Evolutionary conservation across 805 yeast species (phyloP), one percentile per base, ranked within the genome.

Genomic region (Lachancea thermotolerans): DNA sequence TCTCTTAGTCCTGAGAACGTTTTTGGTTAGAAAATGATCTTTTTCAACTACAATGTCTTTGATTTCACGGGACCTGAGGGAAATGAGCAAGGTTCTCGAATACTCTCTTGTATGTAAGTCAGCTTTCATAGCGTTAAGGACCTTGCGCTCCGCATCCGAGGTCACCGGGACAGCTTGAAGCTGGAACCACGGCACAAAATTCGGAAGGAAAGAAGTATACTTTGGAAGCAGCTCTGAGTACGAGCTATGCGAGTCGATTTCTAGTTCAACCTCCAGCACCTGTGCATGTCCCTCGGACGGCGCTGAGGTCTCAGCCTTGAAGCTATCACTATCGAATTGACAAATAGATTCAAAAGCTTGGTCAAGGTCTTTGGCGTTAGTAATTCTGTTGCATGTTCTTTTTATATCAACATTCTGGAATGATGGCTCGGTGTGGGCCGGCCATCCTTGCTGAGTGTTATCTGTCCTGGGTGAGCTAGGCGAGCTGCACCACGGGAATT

Each of bases 91-190:
- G 0, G 71, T 62, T 12, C 56, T 56, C 1, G 66, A 50, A 27
- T 42, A 41, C 2, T 46, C 37, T 18, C 46, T 46, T 8, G 30
- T 46, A 35, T 69, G 55, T 44, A 78, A 56, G 52, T 78, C 82
- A 46, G 68, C 69, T 52, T 73, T 77, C 83, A 79, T 79, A 11
- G 79, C 64, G 30, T 59, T 59, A 11, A 70, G 57, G 10, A 79
- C 69, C 42, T 71, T 75, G 8, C 68, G 59, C 49, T 78, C 82
- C 7, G 78, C 59, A 45, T 77, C 76, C 11, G 73, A 68, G 16
- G 69, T 64, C 12, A 70, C 60, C 1, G 81, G 81, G 53, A 80
- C 75, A 9, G 81, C 77, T 57, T 79, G 85, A 11, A 69, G 48
- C 46, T 66, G 65, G 42, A 67, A 69, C 52, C 66, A 66, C 15